Evolutionary conservation across 805 yeast species (phyloP), one percentile per base, ranked within the genome.

Genomic region (Citeromyces nyonsensis): DNA sequence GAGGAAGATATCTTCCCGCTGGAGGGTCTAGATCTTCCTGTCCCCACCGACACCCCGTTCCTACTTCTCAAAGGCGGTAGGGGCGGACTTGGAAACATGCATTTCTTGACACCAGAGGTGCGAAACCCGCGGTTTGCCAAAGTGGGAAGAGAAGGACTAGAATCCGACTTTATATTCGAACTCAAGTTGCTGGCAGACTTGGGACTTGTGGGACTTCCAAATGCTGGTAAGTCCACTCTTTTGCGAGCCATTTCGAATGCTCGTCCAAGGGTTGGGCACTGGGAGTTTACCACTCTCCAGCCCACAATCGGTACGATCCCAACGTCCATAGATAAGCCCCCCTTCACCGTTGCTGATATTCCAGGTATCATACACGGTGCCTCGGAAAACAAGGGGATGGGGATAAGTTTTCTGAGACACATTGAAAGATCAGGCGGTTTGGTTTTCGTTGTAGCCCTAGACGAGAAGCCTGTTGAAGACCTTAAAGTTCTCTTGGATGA

Each of bases 21-120:
- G 3, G 59, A 63, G n/a, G 97, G 97, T 0, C 47, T 83, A 15
- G 98, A 91, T 51, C 55, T 83, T 30, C 54, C 63, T 36, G 51
- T 61, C 39, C 71, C 75, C 11, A 62, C 83, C 0, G 65, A 65
- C 2, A 67, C 64, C 29, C 95, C 97, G 2, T 51, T 77, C 4
- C 55, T 81, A 33, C 43, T 91, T 12, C 45, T 86, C 30, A 68
- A 66, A 42, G 98, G 98, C 28, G 98, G 98, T 7, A 62, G 64
- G 39, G 97, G 97, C 13, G 98, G 98, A 0, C 63, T 88, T 59
- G 98, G 98, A 1, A 91, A 91, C 52, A 84, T 84, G 91, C 95
- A 88, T 51, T 91, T 91, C 48, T 60, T 82, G 31, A 84, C 95
- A 2, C 64, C 77, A 30, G 70, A 73, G 32, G 73, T 91, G 36